Base-by-base conservation (phyloP, 2,329 filamentous ascomycete genomes). In the Hypoxylon sp. region DNA sequence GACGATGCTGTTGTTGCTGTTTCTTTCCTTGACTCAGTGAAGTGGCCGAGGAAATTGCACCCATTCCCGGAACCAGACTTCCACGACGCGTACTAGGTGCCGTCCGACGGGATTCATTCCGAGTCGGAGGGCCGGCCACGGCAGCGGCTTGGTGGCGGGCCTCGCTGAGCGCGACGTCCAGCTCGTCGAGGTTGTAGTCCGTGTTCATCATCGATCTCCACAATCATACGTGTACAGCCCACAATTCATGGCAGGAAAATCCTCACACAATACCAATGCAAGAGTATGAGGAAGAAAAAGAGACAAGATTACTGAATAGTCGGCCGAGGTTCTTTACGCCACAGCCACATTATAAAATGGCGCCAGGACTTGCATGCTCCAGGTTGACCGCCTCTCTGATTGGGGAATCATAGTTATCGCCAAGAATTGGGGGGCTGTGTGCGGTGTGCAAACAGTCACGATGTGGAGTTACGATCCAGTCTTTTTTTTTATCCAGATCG, bases 161-260 rank as follows among this genome's bases (percentile, higher is more conserved):
- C 51, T 73, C 67, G 68, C 75, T 75, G 23, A 77, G 68, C 3
- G 74, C 69, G 52, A 67, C 63, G 38, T 77, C 75, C 21, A 76
- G 70, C 49, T 76, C 75, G 60, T 75, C 75, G 49, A 75, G 72
- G 62, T 76, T 75, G 55, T 75, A 74, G 10, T 74, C 74, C 69
- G 72, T 73, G 50, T 72, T 65, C 60, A 70, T 67, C 59, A 63
- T 62, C 65, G 45, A 34, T 52, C 48, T 61, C 46, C 34, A 52
- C 52, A 46, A 28, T 60, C 50, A 50, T 46, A 36, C 48, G 43
- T 60, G 64, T 70, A 62, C 45, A 60, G 45, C 45, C 58, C 52
- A 28, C 32, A 59, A 58, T 58, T 69, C 65, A 68, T 67, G 43
- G 51, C 56, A 59, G 19, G 36, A 36, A 21, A 32, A 19, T 34